Evolutionary conservation across 2,329 filamentous ascomycete species (phyloP), one percentile per base, ranked within the genome.

Genomic region (Thelonectria olida): DNA sequence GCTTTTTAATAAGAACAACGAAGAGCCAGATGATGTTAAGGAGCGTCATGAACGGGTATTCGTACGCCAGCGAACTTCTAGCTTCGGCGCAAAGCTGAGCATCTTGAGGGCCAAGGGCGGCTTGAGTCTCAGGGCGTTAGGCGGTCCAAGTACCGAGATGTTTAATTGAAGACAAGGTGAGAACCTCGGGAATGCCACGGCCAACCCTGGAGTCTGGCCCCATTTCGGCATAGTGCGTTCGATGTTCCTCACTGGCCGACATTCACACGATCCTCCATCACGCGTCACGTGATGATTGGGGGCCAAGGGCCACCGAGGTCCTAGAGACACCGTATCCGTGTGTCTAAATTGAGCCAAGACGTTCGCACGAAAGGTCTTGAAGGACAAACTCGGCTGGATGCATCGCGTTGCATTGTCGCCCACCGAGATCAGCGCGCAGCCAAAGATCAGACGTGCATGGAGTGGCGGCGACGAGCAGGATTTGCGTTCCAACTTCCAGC

Each of bases 171-270:
- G 27, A 22, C 17, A 45, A 57, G 27, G 45, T 49, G 62, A 67
- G 60, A 67, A 66, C 68, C 66, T 69, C 67, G 68, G 64, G 64
- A 70, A 70, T 70, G 66, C 54, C 49, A 67, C 56, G 59, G 67
- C 31, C 52, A n/a, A 39, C 52, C 31, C 57, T 54, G 44, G 36
- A 13, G 10, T 13, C 31, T 31, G 42, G 22, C 28, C 57, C 47
- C 39, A 22, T 51, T 60, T 41, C n/a, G 45, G 57, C 15, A 41
- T 60, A 60, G 57, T n/a, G 44, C 19, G 27, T 45, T 50, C 22
- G 3, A 7, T 6, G 34, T 34, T 23, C 36, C 39, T 7, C n/a
- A 50, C 5, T 22, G 38, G 12, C 17, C 6, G 54, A 49, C 22
- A 44, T 53, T 17, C 41, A 56, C 25, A 19, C 49, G 39, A 31